These are phyloP conservation scores for Polytrichum formosum DNA, from an alignment of 225 moss, liverwort and hornwort species.

Conservation along the genomic window DNA sequence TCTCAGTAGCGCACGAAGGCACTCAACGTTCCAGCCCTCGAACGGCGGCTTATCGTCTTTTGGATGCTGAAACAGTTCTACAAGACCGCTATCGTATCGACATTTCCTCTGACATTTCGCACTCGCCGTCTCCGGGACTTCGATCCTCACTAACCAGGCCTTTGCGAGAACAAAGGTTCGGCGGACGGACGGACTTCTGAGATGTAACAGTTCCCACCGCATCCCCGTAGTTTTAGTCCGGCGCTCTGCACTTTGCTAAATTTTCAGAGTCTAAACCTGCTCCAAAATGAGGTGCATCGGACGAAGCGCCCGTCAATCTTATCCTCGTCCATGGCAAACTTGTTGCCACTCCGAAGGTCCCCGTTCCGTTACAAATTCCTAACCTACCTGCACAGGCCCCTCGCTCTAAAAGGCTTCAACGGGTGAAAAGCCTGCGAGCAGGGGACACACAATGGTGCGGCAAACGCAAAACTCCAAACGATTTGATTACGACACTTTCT, in stretches of 20 bases:
- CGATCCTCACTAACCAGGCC: slow-evolving; percentile 13
- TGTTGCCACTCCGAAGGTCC: background rate
- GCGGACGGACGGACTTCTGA: slow-evolving; percentile 1
- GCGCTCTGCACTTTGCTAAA: background rate
- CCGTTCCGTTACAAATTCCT: background rate
- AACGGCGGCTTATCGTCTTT: background rate
- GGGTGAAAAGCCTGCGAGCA: background rate
- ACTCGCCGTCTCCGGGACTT: slow-evolving; percentile 2
- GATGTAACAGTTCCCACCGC: slow-evolving; percentile 5
- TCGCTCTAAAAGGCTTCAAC: background rate
- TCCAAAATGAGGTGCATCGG: background rate
- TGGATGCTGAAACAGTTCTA: background rate
- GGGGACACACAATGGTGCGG: background rate
- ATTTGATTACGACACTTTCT: slow-evolving; percentile 9
- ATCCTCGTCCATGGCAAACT: slow-evolving; percentile 9
- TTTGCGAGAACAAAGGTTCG: slow-evolving; percentile 1
- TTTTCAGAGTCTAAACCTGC: no score
- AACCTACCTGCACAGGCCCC: background rate
- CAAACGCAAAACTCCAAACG: slow-evolving; percentile 16
- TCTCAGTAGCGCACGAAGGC: background rate
- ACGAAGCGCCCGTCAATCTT: slow-evolving; percentile 17
- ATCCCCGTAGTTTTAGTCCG: slow-evolving; percentile 7
- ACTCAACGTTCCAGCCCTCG: slow-evolving; percentile 11
- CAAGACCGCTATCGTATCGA: background rate
- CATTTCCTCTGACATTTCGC: slow-evolving; percentile 3